These are phyloP conservation scores for Aspergillus coremiiformis DNA, from an alignment of 495 filamentous ascomycete genomes.

Conservation along the genomic window DNA sequence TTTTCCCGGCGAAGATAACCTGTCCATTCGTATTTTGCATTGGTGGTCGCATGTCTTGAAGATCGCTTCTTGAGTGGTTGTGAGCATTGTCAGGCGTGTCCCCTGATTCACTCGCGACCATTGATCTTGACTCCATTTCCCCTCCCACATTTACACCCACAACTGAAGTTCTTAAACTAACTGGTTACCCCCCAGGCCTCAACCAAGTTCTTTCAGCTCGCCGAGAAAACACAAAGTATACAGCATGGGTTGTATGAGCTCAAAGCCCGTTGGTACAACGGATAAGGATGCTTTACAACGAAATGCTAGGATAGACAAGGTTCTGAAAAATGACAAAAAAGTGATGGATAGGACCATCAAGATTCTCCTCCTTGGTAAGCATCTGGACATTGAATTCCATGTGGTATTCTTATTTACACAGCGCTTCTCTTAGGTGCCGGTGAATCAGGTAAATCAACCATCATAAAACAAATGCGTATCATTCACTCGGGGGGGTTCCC, in stretches of 20 bases:
- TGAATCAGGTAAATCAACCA: conserved; percentile 96
- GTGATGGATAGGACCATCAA: conserved; percentile 72
- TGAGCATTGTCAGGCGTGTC: not conserved
- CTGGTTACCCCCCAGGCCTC: not conserved
- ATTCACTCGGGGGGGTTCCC: conserved; percentile 93
- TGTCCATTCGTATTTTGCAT: not conserved
- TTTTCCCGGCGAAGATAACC: not conserved
- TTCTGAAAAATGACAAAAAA: conserved; percentile 76
- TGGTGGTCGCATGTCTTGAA: not conserved
- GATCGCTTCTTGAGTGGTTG: not conserved
- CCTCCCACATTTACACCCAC: not conserved
- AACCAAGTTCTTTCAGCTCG: not conserved
- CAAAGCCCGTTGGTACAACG: conserved; percentile 30
- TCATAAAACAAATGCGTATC: conserved; percentile 98
- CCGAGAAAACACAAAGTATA: not conserved
- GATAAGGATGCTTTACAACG: conserved; percentile 38
- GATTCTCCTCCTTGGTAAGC: conserved; percentile 70
- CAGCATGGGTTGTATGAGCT: conserved; percentile 41
- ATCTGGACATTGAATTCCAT: not conserved
- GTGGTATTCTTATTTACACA: conserved; percentile 2
- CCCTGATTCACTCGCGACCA: conserved; percentile 1
- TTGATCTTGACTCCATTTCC: not conserved
- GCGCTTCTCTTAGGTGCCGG: conserved; percentile 64
- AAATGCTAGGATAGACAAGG: conserved; percentile 62
- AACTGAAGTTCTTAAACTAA: not conserved